Evolutionary conservation across 2,329 filamentous ascomycete genomes (phyloP).

Genomic region (Xylariaceae sp.): DNA sequence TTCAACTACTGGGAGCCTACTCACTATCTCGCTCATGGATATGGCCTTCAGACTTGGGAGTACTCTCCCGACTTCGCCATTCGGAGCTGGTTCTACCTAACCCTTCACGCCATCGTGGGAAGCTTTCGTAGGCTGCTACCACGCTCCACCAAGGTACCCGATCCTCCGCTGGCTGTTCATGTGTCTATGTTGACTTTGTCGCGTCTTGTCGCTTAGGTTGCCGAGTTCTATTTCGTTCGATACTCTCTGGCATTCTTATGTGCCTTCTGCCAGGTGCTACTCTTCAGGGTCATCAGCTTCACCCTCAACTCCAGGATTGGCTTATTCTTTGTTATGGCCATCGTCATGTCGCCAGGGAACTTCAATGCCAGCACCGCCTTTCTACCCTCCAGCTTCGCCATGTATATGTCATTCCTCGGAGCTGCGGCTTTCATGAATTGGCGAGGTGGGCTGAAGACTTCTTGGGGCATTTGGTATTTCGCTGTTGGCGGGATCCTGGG

Average conservation of each 20-base stretch:
- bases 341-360: slow-evolving; percentile 80
- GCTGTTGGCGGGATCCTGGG: slow-evolving; percentile 79
- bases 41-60: slow-evolving; percentile 96
- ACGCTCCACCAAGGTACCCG: slow-evolving; percentile 52
- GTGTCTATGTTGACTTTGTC: slow-evolving; percentile 1
- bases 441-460: slow-evolving; percentile 73
- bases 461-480: slow-evolving; percentile 85
- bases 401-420: slow-evolving; percentile 88
- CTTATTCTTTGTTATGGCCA: slow-evolving; percentile 74
- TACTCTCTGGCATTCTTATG: slow-evolving; percentile 70
- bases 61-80: slow-evolving; percentile 95
- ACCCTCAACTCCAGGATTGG: slow-evolving; percentile 80
- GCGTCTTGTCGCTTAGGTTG: slow-evolving; percentile 38
- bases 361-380: slow-evolving; percentile 87
- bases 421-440: slow-evolving; percentile 88
- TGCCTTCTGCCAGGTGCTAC: slow-evolving; percentile 73
- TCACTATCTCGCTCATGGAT: slow-evolving; percentile 88
- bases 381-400: slow-evolving; percentile 91
- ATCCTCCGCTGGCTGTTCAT: not conserved
- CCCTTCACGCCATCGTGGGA: slow-evolving; percentile 70
- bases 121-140: slow-evolving; percentile 63
- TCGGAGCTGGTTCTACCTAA: slow-evolving; percentile 88
- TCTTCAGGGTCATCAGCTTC: slow-evolving; percentile 74
- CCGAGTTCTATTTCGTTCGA: slow-evolving; percentile 86
- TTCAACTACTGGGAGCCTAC: slow-evolving; percentile 99